Evolutionary conservation across 1,284 basidiomycete species (phyloP).

Genomic region (Hortiboletus rubellus): DNA sequence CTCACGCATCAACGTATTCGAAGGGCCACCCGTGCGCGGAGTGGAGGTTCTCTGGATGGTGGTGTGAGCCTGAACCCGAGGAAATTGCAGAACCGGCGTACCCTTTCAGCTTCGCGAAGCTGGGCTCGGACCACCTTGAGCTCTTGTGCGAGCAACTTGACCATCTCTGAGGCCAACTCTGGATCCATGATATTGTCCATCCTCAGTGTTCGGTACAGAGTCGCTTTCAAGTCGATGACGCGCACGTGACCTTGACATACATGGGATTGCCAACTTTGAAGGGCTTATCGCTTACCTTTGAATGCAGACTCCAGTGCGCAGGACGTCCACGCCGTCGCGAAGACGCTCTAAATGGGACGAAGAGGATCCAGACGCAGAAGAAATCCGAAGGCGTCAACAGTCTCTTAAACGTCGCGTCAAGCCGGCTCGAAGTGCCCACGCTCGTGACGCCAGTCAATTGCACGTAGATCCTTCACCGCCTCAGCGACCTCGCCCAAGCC

Average conservation of each 20-base stretch:
- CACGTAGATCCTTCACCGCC: conserved; percentile 17
- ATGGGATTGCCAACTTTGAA: too few species aligned
- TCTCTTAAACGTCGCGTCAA: conserved; percentile 52
- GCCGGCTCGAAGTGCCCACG: conserved; percentile 24
- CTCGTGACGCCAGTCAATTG: conserved; percentile 15
- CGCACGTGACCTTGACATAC: conserved; percentile 17
- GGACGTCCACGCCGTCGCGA: conserved; percentile 48
- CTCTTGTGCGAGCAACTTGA: conserved; percentile 29
- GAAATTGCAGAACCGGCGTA: background rate
- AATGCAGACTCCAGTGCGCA: conserved; percentile 3
- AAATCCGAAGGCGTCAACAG: conserved; percentile 32
- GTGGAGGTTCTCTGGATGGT: conserved; percentile 14
- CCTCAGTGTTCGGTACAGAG: too few species aligned
- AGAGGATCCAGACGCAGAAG: conserved; percentile 44
- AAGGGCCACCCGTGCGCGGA: background rate
- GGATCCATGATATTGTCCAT: conserved; percentile 29
- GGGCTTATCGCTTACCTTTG: background rate
- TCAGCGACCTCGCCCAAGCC: conserved; percentile 12
- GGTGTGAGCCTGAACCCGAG: background rate
- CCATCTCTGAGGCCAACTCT: conserved; percentile 26
- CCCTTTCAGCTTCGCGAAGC: conserved; percentile 24
- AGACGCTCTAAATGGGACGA: conserved; percentile 76
- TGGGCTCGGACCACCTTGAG: conserved; percentile 26
- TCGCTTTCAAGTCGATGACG: background rate
- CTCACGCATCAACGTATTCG: conserved; percentile 3